Evolutionary conservation across 2,329 filamentous ascomycete species (phyloP).

Genomic region (Plectosphaerella plurivora): DNA sequence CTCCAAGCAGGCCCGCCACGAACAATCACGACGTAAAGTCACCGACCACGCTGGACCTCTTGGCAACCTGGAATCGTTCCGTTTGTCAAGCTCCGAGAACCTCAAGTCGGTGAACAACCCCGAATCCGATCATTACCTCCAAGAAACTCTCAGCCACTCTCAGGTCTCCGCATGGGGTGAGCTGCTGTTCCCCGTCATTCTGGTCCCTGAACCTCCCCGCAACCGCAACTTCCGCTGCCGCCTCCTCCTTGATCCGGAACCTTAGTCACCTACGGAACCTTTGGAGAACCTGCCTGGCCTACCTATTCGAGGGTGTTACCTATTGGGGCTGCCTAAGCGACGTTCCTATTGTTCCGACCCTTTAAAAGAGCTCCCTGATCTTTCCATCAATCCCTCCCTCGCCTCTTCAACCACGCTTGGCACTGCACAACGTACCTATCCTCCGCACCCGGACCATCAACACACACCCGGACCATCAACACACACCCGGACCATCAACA

Average conservation of each 20-base stretch:
- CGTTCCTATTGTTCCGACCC: neutral
- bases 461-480: constrained; percentile 14
- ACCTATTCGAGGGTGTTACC: neutral
- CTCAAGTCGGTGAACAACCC: neutral
- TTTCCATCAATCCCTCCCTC: constrained; percentile 5
- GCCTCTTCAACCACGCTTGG: neutral
- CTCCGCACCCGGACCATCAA: too few relatives aligned
- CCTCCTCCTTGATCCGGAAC: neutral
- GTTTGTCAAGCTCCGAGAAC: too few relatives aligned
- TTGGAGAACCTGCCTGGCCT: too few relatives aligned
- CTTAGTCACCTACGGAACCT: neutral
- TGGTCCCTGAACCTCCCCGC: neutral
- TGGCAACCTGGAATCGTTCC: too few relatives aligned
- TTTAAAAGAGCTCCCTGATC: neutral
- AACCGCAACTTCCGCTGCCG: neutral
- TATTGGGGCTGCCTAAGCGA: neutral
- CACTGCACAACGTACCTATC: neutral
- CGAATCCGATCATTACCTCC: neutral
- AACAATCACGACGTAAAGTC: too few relatives aligned
- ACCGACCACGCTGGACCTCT: too few relatives aligned
- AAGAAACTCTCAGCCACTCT: too few relatives aligned
- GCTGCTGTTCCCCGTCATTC: neutral
- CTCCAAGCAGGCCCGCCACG: too few relatives aligned
- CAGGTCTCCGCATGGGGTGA: neutral
- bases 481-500: too few relatives aligned